phyloP scores from a whole-genome alignment of 495 filamentous ascomycete species.

The Terfezia boudieri region DNA sequence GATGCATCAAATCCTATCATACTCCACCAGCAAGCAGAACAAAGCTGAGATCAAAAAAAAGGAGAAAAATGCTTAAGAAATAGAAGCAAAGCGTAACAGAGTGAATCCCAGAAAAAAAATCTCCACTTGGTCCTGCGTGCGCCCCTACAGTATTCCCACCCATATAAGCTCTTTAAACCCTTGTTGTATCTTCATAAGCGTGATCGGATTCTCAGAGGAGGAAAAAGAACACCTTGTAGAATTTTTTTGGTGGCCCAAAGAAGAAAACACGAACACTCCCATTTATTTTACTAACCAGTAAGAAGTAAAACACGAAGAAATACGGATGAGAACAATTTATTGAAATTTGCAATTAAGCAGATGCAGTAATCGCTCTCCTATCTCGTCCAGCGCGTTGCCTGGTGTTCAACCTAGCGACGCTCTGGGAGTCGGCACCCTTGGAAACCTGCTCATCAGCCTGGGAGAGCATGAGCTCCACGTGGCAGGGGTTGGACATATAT shows the following conservation, averaged over 20 bases:
- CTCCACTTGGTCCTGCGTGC: neutral
- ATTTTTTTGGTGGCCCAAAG: neutral
- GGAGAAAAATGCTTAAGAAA: neutral
- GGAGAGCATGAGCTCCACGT: constrained; percentile 98
- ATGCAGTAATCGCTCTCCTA: constrained; percentile 59
- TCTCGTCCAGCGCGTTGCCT: constrained; percentile 63
- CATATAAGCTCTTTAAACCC: neutral
- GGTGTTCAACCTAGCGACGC: constrained; percentile 43
- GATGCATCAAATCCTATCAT: neutral
- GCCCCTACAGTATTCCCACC: neutral
- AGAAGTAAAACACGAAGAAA: neutral
- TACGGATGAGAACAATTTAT: neutral
- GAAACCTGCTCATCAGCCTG: constrained; percentile 81
- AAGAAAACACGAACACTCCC: neutral
- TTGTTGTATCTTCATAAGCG: neutral
- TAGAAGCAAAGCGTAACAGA: neutral
- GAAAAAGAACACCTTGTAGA: neutral
- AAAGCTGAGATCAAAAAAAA: neutral
- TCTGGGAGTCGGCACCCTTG: constrained; percentile 47
- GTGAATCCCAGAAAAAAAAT: neutral
- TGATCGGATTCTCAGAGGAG: neutral
- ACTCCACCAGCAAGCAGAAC: neutral
- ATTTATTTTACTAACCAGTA: neutral
- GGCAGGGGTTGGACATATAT: constrained; percentile 99
- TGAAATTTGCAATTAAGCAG: constrained; percentile 17